Percentiles rank a stretch among this genome's conserved stretches.
Conservation (phyloP, 208 protist species). For the Acanthamoeba royreba region DNA sequence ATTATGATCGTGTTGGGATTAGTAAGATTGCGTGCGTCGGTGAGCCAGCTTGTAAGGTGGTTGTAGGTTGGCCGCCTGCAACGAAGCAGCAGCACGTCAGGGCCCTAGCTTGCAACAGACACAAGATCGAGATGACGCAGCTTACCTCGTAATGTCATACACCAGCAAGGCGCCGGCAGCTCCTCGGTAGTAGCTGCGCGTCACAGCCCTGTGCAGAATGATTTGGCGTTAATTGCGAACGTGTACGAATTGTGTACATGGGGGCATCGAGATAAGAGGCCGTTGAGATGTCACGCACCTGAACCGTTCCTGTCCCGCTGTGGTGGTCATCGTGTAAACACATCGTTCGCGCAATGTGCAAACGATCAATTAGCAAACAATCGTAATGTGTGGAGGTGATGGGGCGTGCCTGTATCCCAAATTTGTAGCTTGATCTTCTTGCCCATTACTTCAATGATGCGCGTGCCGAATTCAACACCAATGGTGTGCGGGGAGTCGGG, state of each 20-base stretch:
- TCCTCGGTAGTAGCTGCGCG: conserved; percentile 94
- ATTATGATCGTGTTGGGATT: conserved; percentile 87
- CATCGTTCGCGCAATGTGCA: neutral
- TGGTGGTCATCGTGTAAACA: conserved; percentile 29
- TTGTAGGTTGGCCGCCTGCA: conserved; percentile 77
- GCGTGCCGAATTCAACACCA: conserved; percentile 97
- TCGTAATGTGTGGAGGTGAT: too few relatives aligned
- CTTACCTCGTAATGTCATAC: conserved; percentile 90
- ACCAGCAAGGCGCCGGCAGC: conserved; percentile 94
- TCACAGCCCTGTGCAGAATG: conserved; percentile 85
- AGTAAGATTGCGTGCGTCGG: conserved; percentile 90
- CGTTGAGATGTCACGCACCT: neutral
- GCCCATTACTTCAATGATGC: conserved; percentile 90
- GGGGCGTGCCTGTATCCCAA: too few relatives aligned
- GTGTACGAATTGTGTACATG: neutral
- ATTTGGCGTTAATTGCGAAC: neutral
- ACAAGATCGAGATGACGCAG: neutral
- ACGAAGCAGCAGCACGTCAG: neutral
- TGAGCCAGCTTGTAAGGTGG: conserved; percentile 90
- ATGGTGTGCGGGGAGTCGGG: conserved; percentile 95
- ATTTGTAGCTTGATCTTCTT: conserved; percentile 97
- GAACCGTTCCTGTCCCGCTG: conserved; percentile 81
- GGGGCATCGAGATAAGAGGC: too few relatives aligned
- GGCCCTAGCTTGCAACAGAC: neutral
- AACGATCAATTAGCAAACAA: too few relatives aligned